These are phyloP conservation scores for Ogataea ganodermae DNA, from an alignment of 805 yeast species.

Conservation along the genomic window DNA sequence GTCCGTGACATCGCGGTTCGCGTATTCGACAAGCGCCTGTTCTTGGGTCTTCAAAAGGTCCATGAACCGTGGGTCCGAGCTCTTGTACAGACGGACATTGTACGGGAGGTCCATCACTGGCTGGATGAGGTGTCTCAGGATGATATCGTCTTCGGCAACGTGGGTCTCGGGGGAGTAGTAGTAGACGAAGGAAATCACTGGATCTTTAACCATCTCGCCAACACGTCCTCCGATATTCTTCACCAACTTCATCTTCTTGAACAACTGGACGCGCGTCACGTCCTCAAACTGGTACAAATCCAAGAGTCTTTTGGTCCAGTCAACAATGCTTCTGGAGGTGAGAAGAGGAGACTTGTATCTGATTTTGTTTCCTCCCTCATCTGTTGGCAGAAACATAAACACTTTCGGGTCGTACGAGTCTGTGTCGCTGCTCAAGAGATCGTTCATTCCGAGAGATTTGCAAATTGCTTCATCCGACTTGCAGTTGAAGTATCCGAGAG, in stretches of 20 bases:
- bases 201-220: conserved; percentile 33
- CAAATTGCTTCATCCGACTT: conserved; percentile 51
- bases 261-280: conserved; percentile 27
- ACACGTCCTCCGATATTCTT: conserved; percentile 18
- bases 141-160: conserved; percentile 61
- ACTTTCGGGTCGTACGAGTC: conserved; percentile 26
- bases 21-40: conserved; percentile 40
- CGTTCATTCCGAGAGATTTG: conserved; percentile 46
- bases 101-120: conserved; percentile 58
- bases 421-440: conserved; percentile 27
- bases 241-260: conserved; percentile 23
- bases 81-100: conserved; percentile 54
- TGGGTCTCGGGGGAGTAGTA: conserved; percentile 51
- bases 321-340: conserved; percentile 35
- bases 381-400: conserved; percentile 52
- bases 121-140: conserved; percentile 62
- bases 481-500: conserved; percentile 62
- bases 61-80: conserved; percentile 45
- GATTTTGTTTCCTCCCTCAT: conserved; percentile 48
- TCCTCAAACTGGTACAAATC: conserved; percentile 46
- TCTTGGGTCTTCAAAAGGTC: conserved; percentile 45
- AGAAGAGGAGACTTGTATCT: conserved; percentile 36
- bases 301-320: conserved; percentile 50
- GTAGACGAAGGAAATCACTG: conserved; percentile 56
- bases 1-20: conserved; percentile 40